Evolutionary conservation across 75 land plant genomes (phyloP).

Genomic region (Picea sitchensis): DNA sequence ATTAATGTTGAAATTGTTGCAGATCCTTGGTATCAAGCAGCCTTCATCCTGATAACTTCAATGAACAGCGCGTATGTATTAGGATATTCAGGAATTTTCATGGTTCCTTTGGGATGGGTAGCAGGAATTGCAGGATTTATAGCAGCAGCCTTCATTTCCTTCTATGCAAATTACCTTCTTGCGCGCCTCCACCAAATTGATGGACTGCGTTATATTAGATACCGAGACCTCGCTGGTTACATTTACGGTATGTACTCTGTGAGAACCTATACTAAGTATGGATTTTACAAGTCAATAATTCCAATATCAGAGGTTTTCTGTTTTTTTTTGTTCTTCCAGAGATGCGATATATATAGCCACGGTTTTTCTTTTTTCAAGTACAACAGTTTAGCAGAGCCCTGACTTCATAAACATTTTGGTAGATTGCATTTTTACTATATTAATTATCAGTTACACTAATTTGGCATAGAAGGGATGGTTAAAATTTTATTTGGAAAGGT

Average conservation of each 20-base stretch:
- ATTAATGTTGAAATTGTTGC: not conserved
- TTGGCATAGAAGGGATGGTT: too few species aligned
- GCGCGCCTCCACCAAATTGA: conserved; percentile 77
- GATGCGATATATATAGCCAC: too few species aligned
- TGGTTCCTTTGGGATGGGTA: conserved; percentile 85
- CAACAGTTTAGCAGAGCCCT: too few species aligned
- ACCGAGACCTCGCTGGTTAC: conserved; percentile 84
- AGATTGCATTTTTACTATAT: too few species aligned
- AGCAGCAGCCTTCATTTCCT: conserved; percentile 51
- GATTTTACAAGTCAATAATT: too few species aligned
- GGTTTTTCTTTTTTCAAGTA: too few species aligned
- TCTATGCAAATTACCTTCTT: conserved; percentile 65
- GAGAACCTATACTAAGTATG: too few species aligned
- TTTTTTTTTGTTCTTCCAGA: too few species aligned
- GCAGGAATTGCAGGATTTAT: conserved; percentile 52
- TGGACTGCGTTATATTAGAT: conserved; percentile 77
- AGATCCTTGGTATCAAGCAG: conserved; percentile 88
- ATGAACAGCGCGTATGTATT: conserved; percentile 76
- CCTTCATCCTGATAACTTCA: conserved; percentile 62
- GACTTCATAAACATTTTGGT: too few species aligned
- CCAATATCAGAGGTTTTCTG: too few species aligned
- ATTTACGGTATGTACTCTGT: conserved; percentile 49
- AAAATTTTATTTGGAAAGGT: too few species aligned
- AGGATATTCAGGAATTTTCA: conserved; percentile 73
- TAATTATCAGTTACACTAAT: too few species aligned